These are phyloP conservation scores for Carex kokanica DNA, from an alignment of 176 grass and related monocot genomes.

Conservation along the genomic window DNA sequence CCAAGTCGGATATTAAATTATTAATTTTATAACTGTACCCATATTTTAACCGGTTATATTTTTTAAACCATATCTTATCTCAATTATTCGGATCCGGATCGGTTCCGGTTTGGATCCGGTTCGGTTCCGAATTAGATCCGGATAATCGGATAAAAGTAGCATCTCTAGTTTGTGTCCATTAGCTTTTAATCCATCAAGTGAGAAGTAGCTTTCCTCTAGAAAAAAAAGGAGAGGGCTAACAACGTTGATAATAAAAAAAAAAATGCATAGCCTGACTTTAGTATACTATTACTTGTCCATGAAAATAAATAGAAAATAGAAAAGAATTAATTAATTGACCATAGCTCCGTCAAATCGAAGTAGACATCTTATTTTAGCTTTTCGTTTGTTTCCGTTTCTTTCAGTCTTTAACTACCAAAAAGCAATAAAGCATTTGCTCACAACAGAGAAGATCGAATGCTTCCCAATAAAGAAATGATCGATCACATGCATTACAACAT, in stretches of 20 bases:
- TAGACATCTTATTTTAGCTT: conserved; percentile 4
- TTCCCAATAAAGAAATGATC: background rate
- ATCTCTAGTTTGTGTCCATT: no score
- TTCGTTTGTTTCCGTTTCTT: background rate
- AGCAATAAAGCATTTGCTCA: conserved; percentile 2
- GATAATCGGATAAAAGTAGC: no score
- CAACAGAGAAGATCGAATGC: conserved; percentile 6
- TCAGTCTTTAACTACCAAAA: background rate
- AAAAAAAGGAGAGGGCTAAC: background rate
- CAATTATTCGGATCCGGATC: no score
- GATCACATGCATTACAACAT: background rate
- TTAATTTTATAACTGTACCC: no score
- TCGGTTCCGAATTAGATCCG: no score
- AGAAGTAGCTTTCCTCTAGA: background rate
- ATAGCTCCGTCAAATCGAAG: background rate
- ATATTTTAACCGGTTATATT: no score
- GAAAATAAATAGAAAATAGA: background rate
- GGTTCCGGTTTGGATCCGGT: no score
- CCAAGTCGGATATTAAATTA: no score
- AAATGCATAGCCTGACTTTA: no score
- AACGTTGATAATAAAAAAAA: no score
- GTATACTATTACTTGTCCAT: no score
- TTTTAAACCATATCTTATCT: no score
- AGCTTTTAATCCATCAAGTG: background rate
- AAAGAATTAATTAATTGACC: background rate